Evolutionary conservation across 2,329 filamentous ascomycete genomes (phyloP), one percentile per base, ranked within the genome.

Genomic region (Leptosphaerulina australis): DNA sequence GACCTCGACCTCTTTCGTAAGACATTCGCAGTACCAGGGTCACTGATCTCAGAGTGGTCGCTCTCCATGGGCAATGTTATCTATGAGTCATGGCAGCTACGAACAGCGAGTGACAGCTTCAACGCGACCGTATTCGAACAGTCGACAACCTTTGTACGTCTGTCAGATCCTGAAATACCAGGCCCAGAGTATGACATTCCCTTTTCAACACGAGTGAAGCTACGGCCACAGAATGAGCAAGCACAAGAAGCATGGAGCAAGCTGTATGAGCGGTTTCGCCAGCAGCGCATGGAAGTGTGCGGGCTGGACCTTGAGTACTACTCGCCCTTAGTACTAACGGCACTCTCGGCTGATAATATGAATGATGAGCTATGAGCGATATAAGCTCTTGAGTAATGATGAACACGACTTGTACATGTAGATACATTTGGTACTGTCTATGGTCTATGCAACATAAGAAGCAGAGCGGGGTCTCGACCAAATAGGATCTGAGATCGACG

Each of bases 181-280:
- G 78, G 77, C 9, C 78, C 78, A n/a, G 76, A 80, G 59, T 79
- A 77, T 60, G 77, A 80, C 50, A 70, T 79, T 5, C 77, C 77
- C 1, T 79, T 72, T 59, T 52, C 67, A 2, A 67, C 72, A 34
- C 70, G 74, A 38, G 68, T 73, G 9, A 67, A 63, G 25, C 67
- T 77, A 21, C 64, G 76, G 40, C 78, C 78, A n/a, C 62, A 67
- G 55, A 74, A 77, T 44, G 72, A 72, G 35, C 73, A 79, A 47
- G 76, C 77, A 7, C 70, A 77, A 49, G 75, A 74, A 63, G 70
- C 74, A 21, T 81, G 79, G 78, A 77, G 77, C 55, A 74, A 68
- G 43, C 61, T 81, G 49, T 81, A 81, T 56, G 76, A 77, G 28
- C 63, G 68, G 25, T 82, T 79, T 61, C 75, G 77, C 36, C 74